Percentiles rank a stretch among this genome's conserved stretches.
These are phyloP conservation scores for Ustilago esculenta DNA, from an alignment of 1,284 basidiomycete species.

Conservation along the genomic window DNA sequence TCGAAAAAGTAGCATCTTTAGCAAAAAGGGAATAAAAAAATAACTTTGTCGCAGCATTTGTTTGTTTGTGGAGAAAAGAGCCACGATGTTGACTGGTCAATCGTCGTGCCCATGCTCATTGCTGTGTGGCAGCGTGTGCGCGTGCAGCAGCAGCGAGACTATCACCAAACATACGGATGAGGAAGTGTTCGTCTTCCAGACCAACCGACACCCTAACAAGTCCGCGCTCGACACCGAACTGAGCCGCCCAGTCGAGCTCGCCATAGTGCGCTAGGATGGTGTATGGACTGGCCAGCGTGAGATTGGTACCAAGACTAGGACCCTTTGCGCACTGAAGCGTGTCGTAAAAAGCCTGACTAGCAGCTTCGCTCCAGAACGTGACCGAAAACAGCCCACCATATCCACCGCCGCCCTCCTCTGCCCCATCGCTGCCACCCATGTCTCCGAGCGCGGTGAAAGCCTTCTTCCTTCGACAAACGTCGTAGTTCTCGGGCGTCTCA, in stretches of 20 bases:
- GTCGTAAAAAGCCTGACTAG: conserved; percentile 87
- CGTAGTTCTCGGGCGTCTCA: conserved; percentile 77
- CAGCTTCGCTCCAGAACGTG: conserved; percentile 78
- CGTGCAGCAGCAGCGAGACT: conserved; percentile 76
- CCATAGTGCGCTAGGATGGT: conserved; percentile 90
- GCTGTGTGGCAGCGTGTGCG: conserved; percentile 23
- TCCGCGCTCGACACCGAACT: conserved; percentile 83
- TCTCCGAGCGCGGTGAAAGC: conserved; percentile 38
- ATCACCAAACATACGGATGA: conserved; percentile 75
- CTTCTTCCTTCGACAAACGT: conserved; percentile 72
- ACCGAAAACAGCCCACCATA: conserved; percentile 93
- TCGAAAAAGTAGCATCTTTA: conserved; percentile 15
- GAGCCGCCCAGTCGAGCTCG: conserved; percentile 90
- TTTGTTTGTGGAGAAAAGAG: not conserved
- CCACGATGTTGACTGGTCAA: too few relatives aligned
- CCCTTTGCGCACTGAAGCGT: conserved; percentile 85
- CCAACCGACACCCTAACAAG: conserved; percentile 91
- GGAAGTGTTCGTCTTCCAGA: conserved; percentile 77
- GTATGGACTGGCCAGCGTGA: conserved; percentile 92
- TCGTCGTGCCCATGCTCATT: too few relatives aligned
- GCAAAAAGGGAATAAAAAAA: too few relatives aligned
- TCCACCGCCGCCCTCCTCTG: conserved; percentile 69
- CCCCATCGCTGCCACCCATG: conserved; percentile 1
- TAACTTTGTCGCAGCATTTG: not conserved
- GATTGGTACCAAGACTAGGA: conserved; percentile 93